Base-by-base conservation (phyloP, 257 asterid species). In the Solanum rostratum region DNA sequence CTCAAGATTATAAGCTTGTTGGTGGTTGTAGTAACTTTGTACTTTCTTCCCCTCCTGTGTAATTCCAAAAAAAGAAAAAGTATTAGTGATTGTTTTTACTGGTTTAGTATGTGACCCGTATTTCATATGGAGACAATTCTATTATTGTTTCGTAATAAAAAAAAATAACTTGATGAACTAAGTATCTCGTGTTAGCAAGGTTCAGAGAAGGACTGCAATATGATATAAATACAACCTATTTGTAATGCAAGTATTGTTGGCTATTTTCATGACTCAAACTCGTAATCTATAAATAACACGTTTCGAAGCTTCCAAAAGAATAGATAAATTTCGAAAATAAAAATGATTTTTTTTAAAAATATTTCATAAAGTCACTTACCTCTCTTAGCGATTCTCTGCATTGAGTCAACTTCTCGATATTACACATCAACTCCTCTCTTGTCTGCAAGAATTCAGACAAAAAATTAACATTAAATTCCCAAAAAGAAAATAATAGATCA, bases 301-400 rank as follows among this genome's bases (percentile, higher is more conserved):
- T 15, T 11, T 46, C 4, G 10, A 46, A 46, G 24, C 66, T 59
- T 8, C 27, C 16, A 59, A 59, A 59, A 22, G 39, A 89, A 37
- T 80, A 0, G 20, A 70, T 2, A 20, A 30, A 30, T 55, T 62
- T 60, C 80, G 68, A 53, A 76, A 9, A 41, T 29, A n/a, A 27
- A 85, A 69, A 46, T 29, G 66, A 6, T 46, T 45, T 69, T 33
- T 43, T 5, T 46, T 0, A 82, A 16, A 59, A 16, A 18, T n/a
- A n/a, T n/a, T 85, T 49, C 69, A 52, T 49, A 19, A 83, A 63
- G 9, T 63, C 19, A 85, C 88, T 79, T 27, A 91, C 98, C 94
- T 85, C 45, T 85, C 12, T 82, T 1, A 91, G 90, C 68, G 80
- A 62, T 79, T 92, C 88, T 71, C 90, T 86, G 43, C 85, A 33